A percentile compares a stretch with the other conserved stretches of the same genome.
phyloP scores from a whole-genome alignment of 225 moss, liverwort and hornwort species.

The Sphagnum tenellum region DNA sequence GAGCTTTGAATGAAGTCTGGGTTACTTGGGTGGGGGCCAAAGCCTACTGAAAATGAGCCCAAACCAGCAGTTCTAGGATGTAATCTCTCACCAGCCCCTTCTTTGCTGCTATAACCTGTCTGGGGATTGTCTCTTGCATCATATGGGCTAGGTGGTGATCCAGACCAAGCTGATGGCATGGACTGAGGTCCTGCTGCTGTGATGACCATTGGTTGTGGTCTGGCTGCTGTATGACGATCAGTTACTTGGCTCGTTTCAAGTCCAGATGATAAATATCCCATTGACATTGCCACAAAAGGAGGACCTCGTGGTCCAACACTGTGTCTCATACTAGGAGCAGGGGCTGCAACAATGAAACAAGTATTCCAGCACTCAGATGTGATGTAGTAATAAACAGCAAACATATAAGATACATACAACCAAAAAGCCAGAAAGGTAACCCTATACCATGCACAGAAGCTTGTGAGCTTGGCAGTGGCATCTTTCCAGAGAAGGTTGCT shows the following conservation, averaged over 20 bases:
- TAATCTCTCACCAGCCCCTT: not conserved
- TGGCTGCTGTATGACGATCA: not conserved
- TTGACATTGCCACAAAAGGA: not conserved
- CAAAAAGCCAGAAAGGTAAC: no score
- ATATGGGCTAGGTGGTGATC: not conserved
- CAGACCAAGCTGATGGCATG: not conserved
- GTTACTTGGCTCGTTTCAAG: no score
- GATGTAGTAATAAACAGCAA: no score
- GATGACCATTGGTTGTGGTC: not conserved
- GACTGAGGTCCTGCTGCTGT: constrained; percentile 1
- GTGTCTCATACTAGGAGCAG: not conserved
- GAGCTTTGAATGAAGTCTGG: not conserved
- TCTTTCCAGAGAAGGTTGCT: constrained; percentile 3
- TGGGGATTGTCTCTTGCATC: not conserved
- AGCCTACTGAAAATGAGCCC: not conserved
- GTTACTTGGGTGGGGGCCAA: not conserved
- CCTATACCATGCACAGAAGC: no score
- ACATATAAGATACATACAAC: no score
- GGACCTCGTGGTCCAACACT: not conserved
- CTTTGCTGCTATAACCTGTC: not conserved
- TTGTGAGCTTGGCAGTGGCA: no score
- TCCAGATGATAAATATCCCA: no score
- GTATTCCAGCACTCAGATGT: no score
- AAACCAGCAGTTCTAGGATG: not conserved
- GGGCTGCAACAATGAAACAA: not conserved